phyloP scores from a whole-genome alignment of 768 basidiomycete species.

The Russula earlei region DNA sequence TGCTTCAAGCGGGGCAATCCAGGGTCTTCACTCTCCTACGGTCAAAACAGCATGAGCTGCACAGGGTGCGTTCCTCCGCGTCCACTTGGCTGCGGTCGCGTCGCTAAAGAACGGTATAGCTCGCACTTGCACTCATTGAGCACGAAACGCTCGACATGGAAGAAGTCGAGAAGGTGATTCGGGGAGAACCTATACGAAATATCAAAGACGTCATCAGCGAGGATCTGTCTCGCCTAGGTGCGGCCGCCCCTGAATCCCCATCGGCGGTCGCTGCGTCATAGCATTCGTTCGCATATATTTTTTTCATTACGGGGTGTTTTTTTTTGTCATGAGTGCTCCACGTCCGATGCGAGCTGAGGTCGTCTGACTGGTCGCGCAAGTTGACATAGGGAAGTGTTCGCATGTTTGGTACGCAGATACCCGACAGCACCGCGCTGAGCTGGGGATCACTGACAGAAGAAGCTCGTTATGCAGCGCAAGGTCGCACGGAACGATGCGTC shows the following conservation, averaged over 20 bases:
- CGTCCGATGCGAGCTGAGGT: background rate
- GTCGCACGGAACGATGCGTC: no score
- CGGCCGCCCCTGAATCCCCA: background rate
- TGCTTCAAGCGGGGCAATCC: constrained; percentile 46
- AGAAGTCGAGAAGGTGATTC: constrained; percentile 80
- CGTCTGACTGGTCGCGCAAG: background rate
- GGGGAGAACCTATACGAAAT: constrained; percentile 68
- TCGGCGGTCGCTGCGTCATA: constrained; percentile 6
- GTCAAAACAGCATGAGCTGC: constrained; percentile 62
- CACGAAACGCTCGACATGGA: constrained; percentile 86
- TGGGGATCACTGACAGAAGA: no score
- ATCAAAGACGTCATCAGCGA: constrained; percentile 58
- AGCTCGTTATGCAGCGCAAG: no score
- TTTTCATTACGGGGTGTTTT: background rate
- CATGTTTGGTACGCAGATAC: no score
- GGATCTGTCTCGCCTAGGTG: constrained; percentile 29
- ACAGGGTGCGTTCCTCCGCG: constrained; percentile 41
- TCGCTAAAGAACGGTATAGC: constrained; percentile 34
- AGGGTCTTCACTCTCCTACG: constrained; percentile 59
- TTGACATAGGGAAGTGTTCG: no score
- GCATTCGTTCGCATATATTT: background rate
- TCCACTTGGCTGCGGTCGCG: background rate
- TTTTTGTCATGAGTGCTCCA: constrained; percentile 2
- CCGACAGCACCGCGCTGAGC: no score
- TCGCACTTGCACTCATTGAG: constrained; percentile 87